These are phyloP conservation scores for Suhomyces xylopsoci DNA, from an alignment of 805 yeast genomes.

Conservation along the genomic window DNA sequence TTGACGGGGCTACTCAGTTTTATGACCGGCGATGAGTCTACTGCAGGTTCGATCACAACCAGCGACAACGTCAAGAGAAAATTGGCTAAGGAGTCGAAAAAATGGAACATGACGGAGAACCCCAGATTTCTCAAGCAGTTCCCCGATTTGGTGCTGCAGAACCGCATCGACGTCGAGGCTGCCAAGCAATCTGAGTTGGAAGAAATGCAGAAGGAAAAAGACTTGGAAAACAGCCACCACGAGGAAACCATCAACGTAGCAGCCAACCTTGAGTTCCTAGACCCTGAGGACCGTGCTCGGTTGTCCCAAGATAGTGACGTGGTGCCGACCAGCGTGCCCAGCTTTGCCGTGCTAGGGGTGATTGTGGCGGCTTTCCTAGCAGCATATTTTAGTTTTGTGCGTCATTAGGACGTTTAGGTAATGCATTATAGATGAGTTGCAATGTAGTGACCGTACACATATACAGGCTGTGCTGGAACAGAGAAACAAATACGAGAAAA, in stretches of 20 bases:
- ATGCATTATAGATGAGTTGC: neutral
- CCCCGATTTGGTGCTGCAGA: constrained; percentile 59
- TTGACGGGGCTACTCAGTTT: constrained; percentile 83
- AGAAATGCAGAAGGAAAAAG: constrained; percentile 6
- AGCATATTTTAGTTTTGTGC: constrained; percentile 20
- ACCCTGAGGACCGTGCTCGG: constrained; percentile 68
- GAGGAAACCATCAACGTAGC: constrained; percentile 12
- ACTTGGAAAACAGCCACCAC: constrained; percentile 8
- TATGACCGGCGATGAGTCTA: constrained; percentile 83
- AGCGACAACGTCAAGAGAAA: constrained; percentile 53
- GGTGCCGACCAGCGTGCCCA: constrained; percentile 1
- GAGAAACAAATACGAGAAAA: too few species aligned
- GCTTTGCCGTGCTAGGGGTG: constrained; percentile 27
- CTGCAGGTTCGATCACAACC: constrained; percentile 78
- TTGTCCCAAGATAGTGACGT: constrained; percentile 9
- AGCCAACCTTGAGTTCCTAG: constrained; percentile 40
- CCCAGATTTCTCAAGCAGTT: constrained; percentile 59
- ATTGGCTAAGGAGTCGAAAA: constrained; percentile 57
- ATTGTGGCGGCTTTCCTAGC: constrained; percentile 32
- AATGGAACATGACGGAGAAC: constrained; percentile 58
- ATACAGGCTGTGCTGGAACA: too few species aligned
- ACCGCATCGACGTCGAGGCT: constrained; percentile 29
- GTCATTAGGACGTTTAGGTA: neutral
- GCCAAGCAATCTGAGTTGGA: constrained; percentile 14
- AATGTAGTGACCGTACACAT: neutral